Base-by-base conservation (phyloP, 441 rosid genomes). In the Kokia cookei region DNA sequence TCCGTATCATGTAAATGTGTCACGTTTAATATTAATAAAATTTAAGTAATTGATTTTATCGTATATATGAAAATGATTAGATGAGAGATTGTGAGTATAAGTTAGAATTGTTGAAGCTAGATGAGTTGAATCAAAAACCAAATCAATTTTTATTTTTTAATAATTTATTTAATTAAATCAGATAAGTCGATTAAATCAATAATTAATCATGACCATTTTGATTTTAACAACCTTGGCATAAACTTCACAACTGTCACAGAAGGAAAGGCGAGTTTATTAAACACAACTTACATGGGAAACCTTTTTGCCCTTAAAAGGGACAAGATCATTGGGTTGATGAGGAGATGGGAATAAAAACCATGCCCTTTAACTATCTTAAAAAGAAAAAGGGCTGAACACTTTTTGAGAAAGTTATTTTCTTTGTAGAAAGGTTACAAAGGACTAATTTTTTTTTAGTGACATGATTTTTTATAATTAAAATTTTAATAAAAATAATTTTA, bases 171-270 rank as follows among this genome's bases (percentile, higher is more conserved):
- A 5, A 32, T 32, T 0, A 2, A 32, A 32, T 32, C 7, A 0
- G 1, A 32, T 32, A 0, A 5, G 5, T 32, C 6, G 1, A 5
- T 32, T 32, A 32, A 32, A 32, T 0, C 1, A 0, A 32, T 4
- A 32, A 32, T 32, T 0, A 32, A 5, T 32, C 0, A 1, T 32
- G 5, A 5, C 1, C 0, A 1, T 32, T 32, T 0, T 32, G 0
- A 32, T 32, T 32, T 1, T 32, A 32, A 5, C 5, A 32, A 5
- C 0, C 1, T 0, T 32, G 0, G 0, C 6, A 32, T 32, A 32
- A 32, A 32, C 6, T 32, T 32, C 7, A 5, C 5, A 4, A 32
- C 4, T 32, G 4, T 32, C 5, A 4, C 37, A 5, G 1, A 32
- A 5, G 7, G 37, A 1, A 32, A 32, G 37, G 37, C 5, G 1